Evolutionary conservation across 2,329 filamentous ascomycete genomes (phyloP).

Genomic region (Magnaporthiopsis incrustans): DNA sequence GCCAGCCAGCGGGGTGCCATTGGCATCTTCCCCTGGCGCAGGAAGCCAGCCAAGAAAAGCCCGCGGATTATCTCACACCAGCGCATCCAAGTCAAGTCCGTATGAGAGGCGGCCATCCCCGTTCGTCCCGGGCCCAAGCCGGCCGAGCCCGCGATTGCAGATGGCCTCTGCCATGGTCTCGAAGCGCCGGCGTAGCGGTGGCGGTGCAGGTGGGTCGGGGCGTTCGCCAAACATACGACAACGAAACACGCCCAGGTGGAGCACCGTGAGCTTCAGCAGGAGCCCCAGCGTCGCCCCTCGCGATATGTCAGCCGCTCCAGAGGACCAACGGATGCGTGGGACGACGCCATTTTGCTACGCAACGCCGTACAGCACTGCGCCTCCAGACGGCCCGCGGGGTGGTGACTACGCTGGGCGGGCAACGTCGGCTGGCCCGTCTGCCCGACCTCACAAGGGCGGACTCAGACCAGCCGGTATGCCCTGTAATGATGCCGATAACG

Average conservation of each 20-base stretch:
- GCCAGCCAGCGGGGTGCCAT: slow-evolving; percentile 23
- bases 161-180: slow-evolving; percentile 11
- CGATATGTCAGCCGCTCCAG: slow-evolving; percentile 25
- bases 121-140: slow-evolving; percentile 15
- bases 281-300: slow-evolving; percentile 27
- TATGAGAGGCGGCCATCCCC: slow-evolving; percentile 32
- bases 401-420: slow-evolving; percentile 11
- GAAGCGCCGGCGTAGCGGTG: slow-evolving; percentile 28
- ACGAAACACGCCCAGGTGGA: slow-evolving; percentile 49
- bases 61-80: slow-evolving; percentile 12
- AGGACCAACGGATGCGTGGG: slow-evolving; percentile 28
- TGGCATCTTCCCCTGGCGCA: slow-evolving; percentile 28
- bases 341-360: slow-evolving; percentile 63
- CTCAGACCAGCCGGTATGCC: too few relatives aligned
- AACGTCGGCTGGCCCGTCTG: slow-evolving; percentile 11
- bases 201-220: slow-evolving; percentile 26
- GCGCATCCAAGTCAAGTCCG: slow-evolving; percentile 13
- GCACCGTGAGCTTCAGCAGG: slow-evolving; percentile 29
- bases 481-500: slow-evolving; percentile 16
- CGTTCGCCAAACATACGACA: slow-evolving; percentile 47
- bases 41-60: slow-evolving; percentile 23
- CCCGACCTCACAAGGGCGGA: slow-evolving; percentile 14
- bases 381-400: slow-evolving; percentile 29
- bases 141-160: slow-evolving; percentile 22
- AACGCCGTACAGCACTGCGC: slow-evolving; percentile 62